phyloP scores from a whole-genome alignment of 2,329 filamentous ascomycete species.

The Colletotrichum cuscutae region DNA sequence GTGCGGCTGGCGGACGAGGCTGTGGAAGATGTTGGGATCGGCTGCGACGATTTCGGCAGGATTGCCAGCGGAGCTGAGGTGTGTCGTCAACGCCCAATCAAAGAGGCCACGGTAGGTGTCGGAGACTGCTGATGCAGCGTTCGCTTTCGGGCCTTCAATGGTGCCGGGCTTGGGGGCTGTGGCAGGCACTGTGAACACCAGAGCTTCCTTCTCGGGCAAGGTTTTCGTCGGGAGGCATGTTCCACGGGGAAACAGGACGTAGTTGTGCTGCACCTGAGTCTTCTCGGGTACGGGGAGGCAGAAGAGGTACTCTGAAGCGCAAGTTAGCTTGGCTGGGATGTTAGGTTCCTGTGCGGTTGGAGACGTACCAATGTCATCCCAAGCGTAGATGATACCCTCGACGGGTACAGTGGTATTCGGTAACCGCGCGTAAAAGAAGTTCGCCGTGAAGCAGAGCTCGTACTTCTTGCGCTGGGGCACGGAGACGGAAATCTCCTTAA shows the following conservation, averaged over 20 bases:
- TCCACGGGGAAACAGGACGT: slow-evolving; percentile 68
- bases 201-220: slow-evolving; percentile 60
- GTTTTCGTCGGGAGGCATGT: slow-evolving; percentile 63
- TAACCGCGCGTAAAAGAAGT: slow-evolving; percentile 67
- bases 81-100: slow-evolving; percentile 67
- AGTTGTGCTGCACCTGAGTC: slow-evolving; percentile 73
- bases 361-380: slow-evolving; percentile 68
- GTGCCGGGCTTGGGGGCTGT: slow-evolving; percentile 69
- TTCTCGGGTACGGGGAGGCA: slow-evolving; percentile 74
- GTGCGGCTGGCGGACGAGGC: slow-evolving; percentile 65
- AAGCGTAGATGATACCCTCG: slow-evolving; percentile 66
- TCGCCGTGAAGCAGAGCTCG: slow-evolving; percentile 70
- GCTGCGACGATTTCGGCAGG: slow-evolving; percentile 60
- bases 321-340: not conserved
- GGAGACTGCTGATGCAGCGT: slow-evolving; percentile 62
- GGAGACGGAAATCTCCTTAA: slow-evolving; percentile 75
- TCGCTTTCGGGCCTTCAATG: slow-evolving; percentile 61
- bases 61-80: slow-evolving; percentile 61
- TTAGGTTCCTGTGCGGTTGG: not conserved
- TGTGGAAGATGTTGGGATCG: slow-evolving; percentile 67
- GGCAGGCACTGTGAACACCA: slow-evolving; percentile 72
- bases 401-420: slow-evolving; percentile 63
- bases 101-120: slow-evolving; percentile 69
- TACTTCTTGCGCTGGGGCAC: slow-evolving; percentile 76
- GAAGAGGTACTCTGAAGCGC: slow-evolving; percentile 65